These are phyloP conservation scores for Annona cherimola DNA, from an alignment of 164 flowering plant genomes.

Conservation along the genomic window DNA sequence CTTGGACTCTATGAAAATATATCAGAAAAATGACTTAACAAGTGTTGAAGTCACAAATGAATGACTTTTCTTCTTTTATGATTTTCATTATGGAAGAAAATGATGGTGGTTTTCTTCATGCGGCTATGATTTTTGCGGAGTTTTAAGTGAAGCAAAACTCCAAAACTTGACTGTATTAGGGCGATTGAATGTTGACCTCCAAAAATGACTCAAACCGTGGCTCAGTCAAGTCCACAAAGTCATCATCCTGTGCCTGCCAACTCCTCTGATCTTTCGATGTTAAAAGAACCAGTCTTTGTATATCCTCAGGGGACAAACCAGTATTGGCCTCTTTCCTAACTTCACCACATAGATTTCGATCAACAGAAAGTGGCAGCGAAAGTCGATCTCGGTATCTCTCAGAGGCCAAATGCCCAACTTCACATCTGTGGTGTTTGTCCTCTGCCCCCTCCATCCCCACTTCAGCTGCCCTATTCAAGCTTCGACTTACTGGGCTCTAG, in stretches of 20 bases:
- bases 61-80: too few relatives aligned
- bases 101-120: too few relatives aligned
- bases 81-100: too few relatives aligned
- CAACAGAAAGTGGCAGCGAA: conserved; percentile 34
- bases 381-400: conserved; percentile 25
- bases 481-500: conserved; percentile 33
- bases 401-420: conserved; percentile 21
- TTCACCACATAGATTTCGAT: conserved; percentile 16
- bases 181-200: conserved; percentile 36
- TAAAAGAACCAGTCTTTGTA: conserved; percentile 46
- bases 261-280: conserved; percentile 41
- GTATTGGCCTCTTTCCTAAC: conserved; percentile 19
- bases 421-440: conserved; percentile 22
- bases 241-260: conserved; percentile 46
- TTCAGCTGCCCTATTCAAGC: conserved; percentile 10
- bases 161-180: too few relatives aligned
- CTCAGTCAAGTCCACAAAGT: conserved; percentile 71
- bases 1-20: too few relatives aligned
- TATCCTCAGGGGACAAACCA: conserved; percentile 32
- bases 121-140: too few relatives aligned
- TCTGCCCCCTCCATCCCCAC: conserved; percentile 11
- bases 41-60: too few relatives aligned
- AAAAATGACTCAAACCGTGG: conserved; percentile 80
- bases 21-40: too few relatives aligned
- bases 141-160: too few relatives aligned